Base-by-base conservation (phyloP, 257 asterid genomes). In the Scutellaria minor region DNA sequence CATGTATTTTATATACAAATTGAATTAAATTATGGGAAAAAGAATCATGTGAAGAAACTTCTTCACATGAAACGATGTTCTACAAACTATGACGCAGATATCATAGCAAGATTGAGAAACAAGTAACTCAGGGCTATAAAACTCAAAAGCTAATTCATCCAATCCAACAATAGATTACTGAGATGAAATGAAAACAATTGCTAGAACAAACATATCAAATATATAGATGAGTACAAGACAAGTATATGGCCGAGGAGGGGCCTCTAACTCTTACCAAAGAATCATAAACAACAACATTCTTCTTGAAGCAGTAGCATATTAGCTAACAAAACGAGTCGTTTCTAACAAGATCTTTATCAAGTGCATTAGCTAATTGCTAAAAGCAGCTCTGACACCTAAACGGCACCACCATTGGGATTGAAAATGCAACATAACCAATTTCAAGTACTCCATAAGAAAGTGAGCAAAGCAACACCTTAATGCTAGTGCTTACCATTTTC, bases 401-500 rank as follows among this genome's bases (percentile, higher is more conserved):
- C 7, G 45, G 13, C 11, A 31, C 5, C 4, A 31, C 37, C 37
- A 31, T 31, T 31, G 37, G 37, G 5, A 31, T 24, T 31, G 37
- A 2, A 31, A 31, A 31, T 31, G 37, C 37, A 31, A 31, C 37
- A 31, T 31, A 31, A 31, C 37, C 62, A 57, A 37, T 61, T 47
- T 15, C 68, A 14, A 60, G 62, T 31, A 20, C 20, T 18, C 44
- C 48, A 45, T 55, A 64, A 73, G 14, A 20, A 64, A 31, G 5
- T 31, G 37, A 46, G 20, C 39, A 57, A 59, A 6, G 7, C 11
- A 51, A 52, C 44, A 52, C 62, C 61, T 41, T 15, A 68, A 50
- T 22, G 77, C 77, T 20, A 71, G 15, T 9, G 58, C 10, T 24
- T 37, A 24, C 57, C 71, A 22, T 20, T 35, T 68, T 18, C 62